phyloP scores from a whole-genome alignment of 2,329 filamentous ascomycete genomes.

The Fusarium xylarioides region DNA sequence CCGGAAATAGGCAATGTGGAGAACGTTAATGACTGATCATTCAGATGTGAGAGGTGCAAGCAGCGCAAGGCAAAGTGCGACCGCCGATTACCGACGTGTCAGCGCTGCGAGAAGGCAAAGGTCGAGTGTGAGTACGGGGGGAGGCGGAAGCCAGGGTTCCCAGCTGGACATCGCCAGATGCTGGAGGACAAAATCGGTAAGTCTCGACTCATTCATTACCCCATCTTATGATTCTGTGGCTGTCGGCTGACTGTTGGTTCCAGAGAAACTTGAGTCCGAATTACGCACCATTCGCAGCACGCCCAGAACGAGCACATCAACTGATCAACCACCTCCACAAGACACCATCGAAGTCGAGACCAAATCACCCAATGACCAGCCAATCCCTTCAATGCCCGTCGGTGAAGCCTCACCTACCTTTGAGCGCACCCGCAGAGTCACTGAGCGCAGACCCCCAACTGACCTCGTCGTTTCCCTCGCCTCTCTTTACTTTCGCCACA shows the following conservation, averaged over 20 bases:
- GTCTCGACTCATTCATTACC: not conserved
- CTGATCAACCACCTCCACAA: not conserved
- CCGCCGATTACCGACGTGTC: not conserved
- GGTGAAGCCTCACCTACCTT: not conserved
- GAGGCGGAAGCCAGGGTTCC: not conserved
- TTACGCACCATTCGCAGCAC: not conserved
- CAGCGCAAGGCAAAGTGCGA: not conserved
- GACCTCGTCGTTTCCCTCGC: not conserved
- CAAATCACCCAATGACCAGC: not conserved
- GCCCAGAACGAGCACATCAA: not conserved
- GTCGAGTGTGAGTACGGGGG: not conserved
- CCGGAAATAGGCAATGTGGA: accelerated
- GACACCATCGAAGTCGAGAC: not conserved
- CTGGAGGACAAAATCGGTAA: not conserved
- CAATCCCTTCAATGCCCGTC: not conserved
- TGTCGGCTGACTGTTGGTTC: not conserved
- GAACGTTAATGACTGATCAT: not conserved
- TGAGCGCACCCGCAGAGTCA: not conserved
- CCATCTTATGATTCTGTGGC: not conserved
- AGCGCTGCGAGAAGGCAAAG: not conserved
- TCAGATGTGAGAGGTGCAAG: not conserved
- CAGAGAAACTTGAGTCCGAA: not conserved
- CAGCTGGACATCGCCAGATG: not conserved
- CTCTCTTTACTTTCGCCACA: not conserved
- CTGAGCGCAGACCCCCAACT: not conserved